Evolutionary conservation across 306 rosid genomes (phyloP), one percentile per base, ranked within the genome.

Genomic region (Cucurbita moschata): DNA sequence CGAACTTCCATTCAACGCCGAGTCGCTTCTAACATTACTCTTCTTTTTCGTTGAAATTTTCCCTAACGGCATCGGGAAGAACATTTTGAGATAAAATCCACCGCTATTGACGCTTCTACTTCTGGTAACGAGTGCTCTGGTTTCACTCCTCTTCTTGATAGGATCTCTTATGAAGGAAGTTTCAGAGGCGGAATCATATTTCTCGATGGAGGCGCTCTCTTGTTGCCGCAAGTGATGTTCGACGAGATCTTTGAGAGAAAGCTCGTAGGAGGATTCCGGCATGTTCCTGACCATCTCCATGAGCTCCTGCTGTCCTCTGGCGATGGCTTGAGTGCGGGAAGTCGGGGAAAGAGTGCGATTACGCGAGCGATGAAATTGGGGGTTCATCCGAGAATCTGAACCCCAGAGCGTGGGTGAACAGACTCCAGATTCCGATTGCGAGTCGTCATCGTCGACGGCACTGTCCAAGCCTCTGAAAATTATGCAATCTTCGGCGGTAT

Each of bases 221-320:
- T 82, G 75, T 30, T 57, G 77, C 4, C 13, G 74, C 5, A 79
- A 19, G 10, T 87, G 85, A 21, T 82, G 80, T 59, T 94, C 98
- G 0, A 94, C 97, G 6, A 94, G 88, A 82, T 94, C 98, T 54
- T 82, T 94, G 38, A 94, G 49, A 6, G 98, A 88, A 53, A 94
- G 96, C 76, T 94, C 98, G 77, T 94, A 94, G 72, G 82, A 78
- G 4, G 95, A 78, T 66, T 94, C 98, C 0, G 98, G 98, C 95
- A 94, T 87, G 79, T 83, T 84, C 49, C 75, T 77, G 8, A 94
- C 98, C 97, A 94, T 89, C 6, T 94, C 97, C 97, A 94, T 94
- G 13, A 94, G 86, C 76, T 94, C 98, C 44, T 61, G 80, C 72
- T 90, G 98, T 1, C 98, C 98, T 61, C 75, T 84, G 42, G 82